Percentiles rank a stretch among this genome's conserved stretches.
Evolutionary conservation across 2,329 filamentous ascomycete species (phyloP).

Genomic region (Hymenotorrendiella dingleyae): DNA sequence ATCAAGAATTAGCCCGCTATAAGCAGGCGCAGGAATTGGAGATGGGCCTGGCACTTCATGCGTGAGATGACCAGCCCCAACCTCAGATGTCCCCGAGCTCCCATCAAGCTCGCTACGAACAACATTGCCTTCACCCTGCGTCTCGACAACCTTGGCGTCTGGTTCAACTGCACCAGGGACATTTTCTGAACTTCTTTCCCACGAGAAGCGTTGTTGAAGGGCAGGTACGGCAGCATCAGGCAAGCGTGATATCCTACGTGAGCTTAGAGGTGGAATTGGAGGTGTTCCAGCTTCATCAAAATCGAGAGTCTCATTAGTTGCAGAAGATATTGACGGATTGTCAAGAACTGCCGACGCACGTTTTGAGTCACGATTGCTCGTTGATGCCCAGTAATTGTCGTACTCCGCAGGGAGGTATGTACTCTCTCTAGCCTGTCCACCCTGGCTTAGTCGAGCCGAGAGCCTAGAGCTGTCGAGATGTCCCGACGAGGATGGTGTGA

Average conservation of each 20-base stretch:
- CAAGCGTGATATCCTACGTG: conserved; percentile 12
- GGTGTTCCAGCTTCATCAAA: conserved; percentile 23
- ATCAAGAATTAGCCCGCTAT: conserved; percentile 3
- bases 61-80: background rate
- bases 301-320: no score
- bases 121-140: no score
- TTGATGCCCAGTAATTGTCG: conserved; percentile 58
- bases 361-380: no score
- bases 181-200: conserved; percentile 24
- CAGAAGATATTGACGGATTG: background rate
- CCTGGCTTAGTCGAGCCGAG: conserved; percentile 12
- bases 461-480: conserved; percentile 9
- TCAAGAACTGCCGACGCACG: no score
- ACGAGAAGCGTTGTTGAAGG: conserved; percentile 25
- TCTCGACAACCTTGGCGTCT: background rate
- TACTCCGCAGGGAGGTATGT: conserved; percentile 61
- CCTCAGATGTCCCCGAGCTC: no score
- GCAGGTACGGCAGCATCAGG: conserved; percentile 11
- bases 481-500: conserved; percentile 43
- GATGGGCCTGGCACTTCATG: background rate
- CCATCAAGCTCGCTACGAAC: no score
- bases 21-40: background rate
- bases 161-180: conserved; percentile 1
- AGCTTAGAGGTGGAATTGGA: conserved; percentile 21
- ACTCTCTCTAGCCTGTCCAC: conserved; percentile 43